phyloP scores from a whole-genome alignment of 441 rosid species.

The Croton setiger region DNA sequence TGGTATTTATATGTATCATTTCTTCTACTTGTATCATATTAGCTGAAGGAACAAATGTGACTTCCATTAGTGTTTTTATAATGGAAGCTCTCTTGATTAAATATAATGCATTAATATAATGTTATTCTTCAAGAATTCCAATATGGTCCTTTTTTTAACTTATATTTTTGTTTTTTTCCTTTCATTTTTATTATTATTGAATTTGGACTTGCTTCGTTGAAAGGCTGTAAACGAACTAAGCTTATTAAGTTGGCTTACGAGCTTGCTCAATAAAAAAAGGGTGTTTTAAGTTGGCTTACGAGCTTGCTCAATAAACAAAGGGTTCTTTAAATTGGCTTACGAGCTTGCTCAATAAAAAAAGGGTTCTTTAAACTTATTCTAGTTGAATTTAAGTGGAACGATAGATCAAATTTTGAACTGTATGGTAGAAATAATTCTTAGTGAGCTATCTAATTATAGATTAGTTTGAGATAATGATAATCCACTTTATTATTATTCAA shows the following conservation, averaged over 20 bases:
- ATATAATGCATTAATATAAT: background rate
- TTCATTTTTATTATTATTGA: background rate
- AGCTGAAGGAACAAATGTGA: slow-evolving; percentile 15
- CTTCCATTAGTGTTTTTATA: slow-evolving; percentile 41
- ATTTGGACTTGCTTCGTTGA: background rate
- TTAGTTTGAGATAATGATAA: background rate
- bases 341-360: too few relatives aligned
- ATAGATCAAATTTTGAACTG: too few relatives aligned
- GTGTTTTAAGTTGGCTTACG: too few relatives aligned
- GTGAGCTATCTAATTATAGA: background rate
- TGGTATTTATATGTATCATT: background rate
- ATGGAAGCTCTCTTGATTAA: slow-evolving; percentile 23
- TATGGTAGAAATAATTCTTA: background rate
- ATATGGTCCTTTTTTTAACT: background rate
- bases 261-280: too few relatives aligned
- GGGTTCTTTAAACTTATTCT: too few relatives aligned
- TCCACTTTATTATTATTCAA: slow-evolving; percentile 3
- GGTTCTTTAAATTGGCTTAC: too few relatives aligned
- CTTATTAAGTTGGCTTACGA: too few relatives aligned
- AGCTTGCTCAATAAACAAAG: too few relatives aligned
- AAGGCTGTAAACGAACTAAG: too few relatives aligned
- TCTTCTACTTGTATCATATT: slow-evolving; percentile 12
- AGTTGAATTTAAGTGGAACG: too few relatives aligned
- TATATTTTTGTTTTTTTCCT: background rate
- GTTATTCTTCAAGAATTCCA: background rate